These are phyloP conservation scores for Metschnikowia similis DNA, from an alignment of 805 yeast genomes.

Conservation along the genomic window DNA sequence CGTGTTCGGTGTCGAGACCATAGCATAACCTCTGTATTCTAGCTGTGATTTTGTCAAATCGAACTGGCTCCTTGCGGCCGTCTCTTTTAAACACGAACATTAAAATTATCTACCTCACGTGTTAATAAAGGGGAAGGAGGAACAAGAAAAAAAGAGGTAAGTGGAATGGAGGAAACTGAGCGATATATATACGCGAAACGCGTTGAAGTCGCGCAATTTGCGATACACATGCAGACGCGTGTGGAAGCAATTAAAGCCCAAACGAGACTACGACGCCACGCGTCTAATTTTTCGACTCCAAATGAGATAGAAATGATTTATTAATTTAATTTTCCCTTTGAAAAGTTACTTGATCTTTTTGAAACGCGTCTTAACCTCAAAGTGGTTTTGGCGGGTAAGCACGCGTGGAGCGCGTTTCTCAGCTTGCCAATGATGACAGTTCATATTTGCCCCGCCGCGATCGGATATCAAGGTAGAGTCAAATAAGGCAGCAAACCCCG, in stretches of 20 bases:
- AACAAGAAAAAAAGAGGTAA: not conserved
- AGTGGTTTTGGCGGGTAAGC: not conserved
- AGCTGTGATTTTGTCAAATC: slow-evolving; percentile 95
- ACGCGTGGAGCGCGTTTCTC: slow-evolving; percentile 1
- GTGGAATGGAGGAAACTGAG: not conserved
- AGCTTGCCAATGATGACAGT: not conserved
- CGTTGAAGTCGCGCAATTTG: slow-evolving; percentile 3
- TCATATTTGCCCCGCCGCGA: not conserved
- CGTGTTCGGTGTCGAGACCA: slow-evolving; percentile 86
- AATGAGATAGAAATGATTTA: not conserved
- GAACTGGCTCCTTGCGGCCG: slow-evolving; percentile 91
- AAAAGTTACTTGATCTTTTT: not conserved
- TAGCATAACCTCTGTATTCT: slow-evolving; percentile 86
- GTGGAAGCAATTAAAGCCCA: not conserved
- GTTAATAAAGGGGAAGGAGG: not conserved
- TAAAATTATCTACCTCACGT: not conserved
- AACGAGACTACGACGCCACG: not conserved
- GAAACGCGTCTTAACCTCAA: not conserved
- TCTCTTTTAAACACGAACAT: slow-evolving; percentile 91
- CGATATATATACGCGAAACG: slow-evolving; percentile 3
- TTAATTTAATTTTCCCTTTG: not conserved
- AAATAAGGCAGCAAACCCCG: not conserved
- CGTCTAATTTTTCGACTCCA: too few species aligned
- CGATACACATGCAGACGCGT: slow-evolving; percentile 5
- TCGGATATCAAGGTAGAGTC: not conserved